Evolutionary conservation across 2,329 filamentous ascomycete genomes (phyloP).

Genomic region (Trichoderma breve): DNA sequence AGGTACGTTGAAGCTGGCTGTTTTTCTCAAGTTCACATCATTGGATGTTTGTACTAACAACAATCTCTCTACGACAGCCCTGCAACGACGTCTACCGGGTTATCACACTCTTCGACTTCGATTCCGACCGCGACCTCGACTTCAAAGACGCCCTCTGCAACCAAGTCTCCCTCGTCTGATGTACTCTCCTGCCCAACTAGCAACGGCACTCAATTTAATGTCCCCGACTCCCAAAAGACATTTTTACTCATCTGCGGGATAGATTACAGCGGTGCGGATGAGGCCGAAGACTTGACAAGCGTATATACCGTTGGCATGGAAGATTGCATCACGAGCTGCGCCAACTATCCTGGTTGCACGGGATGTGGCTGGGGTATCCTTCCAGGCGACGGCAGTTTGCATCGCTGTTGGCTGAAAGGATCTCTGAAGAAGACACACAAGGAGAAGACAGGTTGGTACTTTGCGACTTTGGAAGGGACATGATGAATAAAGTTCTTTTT

Average conservation of each 20-base stretch:
- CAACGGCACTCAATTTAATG: constrained; percentile 45
- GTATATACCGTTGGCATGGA: constrained; percentile 40
- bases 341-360: constrained; percentile 39
- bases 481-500: background rate
- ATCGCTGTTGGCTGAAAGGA: constrained; percentile 46
- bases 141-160: constrained; percentile 21
- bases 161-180: constrained; percentile 24
- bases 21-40: background rate
- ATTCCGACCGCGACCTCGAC: constrained; percentile 24
- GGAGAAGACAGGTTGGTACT: constrained; percentile 41
- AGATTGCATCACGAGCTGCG: constrained; percentile 46
- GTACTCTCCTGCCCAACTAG: constrained; percentile 41
- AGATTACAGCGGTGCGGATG: constrained; percentile 41
- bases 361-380: constrained; percentile 47
- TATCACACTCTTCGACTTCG: background rate
- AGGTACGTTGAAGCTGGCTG: background rate
- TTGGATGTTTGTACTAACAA: background rate
- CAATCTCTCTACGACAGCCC: background rate
- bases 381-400: constrained; percentile 40
- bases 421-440: constrained; percentile 34
- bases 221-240: constrained; percentile 39
- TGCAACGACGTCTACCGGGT: background rate
- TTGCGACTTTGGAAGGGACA: constrained; percentile 37
- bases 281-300: constrained; percentile 37
- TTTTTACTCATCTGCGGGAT: constrained; percentile 47